phyloP scores from a whole-genome alignment of 2,329 filamentous ascomycete genomes.

The Penicillium sp. region DNA sequence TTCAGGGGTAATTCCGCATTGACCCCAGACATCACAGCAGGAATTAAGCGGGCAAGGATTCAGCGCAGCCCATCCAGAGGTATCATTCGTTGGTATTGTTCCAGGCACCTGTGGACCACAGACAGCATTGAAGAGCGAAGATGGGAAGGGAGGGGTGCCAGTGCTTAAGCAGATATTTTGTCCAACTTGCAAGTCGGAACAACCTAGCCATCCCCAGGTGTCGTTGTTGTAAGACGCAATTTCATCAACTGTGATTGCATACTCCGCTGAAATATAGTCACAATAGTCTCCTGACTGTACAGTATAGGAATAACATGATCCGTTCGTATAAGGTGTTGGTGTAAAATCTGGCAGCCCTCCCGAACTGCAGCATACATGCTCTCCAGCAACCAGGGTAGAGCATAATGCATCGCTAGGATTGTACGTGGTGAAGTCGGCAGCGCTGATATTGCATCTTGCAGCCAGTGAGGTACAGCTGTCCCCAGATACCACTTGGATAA shows the following conservation, averaged over 20 bases:
- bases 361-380: not conserved
- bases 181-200: not conserved
- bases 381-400: no score
- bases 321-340: no score
- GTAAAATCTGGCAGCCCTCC: not conserved
- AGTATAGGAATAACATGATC: no score
- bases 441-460: no score
- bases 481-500: no score
- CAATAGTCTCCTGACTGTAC: no score
- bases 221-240: not conserved
- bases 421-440: no score
- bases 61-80: not conserved
- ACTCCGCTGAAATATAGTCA: no score
- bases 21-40: conserved; percentile 2
- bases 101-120: not conserved
- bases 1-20: not conserved
- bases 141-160: not conserved
- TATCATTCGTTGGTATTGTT: not conserved
- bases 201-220: conserved; percentile 1
- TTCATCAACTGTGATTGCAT: not conserved
- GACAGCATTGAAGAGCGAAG: not conserved
- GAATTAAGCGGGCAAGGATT: conserved; percentile 3
- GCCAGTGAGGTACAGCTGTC: no score
- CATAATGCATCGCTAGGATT: no score
- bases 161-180: conserved; percentile 1